These are phyloP conservation scores for Hydrangea macrophylla DNA, from an alignment of 148 eudicot species.

Conservation along the genomic window DNA sequence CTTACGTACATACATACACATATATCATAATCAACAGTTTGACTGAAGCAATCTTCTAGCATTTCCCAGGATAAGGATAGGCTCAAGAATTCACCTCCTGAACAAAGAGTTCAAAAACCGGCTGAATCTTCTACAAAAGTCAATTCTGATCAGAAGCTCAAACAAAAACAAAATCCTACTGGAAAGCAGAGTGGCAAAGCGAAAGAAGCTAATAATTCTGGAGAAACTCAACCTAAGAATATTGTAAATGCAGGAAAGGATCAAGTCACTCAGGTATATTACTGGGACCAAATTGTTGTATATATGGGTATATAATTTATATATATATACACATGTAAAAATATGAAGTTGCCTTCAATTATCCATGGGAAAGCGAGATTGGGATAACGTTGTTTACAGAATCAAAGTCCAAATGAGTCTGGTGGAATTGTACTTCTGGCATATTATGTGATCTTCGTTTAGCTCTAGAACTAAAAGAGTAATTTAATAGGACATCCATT, in stretches of 20 bases:
- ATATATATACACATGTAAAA: too few relatives aligned
- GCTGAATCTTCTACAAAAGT: slow-evolving; percentile 26
- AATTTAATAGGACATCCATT: too few relatives aligned
- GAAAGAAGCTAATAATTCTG: slow-evolving; percentile 24
- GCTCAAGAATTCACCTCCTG: slow-evolving; percentile 26
- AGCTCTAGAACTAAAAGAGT: too few relatives aligned
- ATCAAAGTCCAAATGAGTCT: too few relatives aligned
- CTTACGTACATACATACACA: slow-evolving; percentile 2
- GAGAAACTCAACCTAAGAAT: slow-evolving; percentile 27
- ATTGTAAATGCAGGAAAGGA: slow-evolving; percentile 32
- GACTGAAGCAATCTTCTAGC: not conserved
- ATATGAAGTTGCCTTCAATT: too few relatives aligned
- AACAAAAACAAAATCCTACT: slow-evolving; percentile 22
- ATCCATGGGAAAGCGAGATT: too few relatives aligned
- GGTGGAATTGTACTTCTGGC: too few relatives aligned
- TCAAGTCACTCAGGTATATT: slow-evolving; percentile 57
- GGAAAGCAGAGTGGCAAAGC: slow-evolving; percentile 27
- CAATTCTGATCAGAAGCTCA: slow-evolving; percentile 17
- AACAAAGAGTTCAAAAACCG: slow-evolving; percentile 29
- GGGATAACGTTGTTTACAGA: too few relatives aligned
- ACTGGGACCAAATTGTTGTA: not conserved
- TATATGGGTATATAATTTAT: not conserved
- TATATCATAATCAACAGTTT: not conserved
- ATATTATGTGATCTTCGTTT: too few relatives aligned
- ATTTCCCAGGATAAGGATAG: slow-evolving; percentile 56